Conservation (phyloP, 768 basidiomycete species). For the Leccinum uliginosum region DNA sequence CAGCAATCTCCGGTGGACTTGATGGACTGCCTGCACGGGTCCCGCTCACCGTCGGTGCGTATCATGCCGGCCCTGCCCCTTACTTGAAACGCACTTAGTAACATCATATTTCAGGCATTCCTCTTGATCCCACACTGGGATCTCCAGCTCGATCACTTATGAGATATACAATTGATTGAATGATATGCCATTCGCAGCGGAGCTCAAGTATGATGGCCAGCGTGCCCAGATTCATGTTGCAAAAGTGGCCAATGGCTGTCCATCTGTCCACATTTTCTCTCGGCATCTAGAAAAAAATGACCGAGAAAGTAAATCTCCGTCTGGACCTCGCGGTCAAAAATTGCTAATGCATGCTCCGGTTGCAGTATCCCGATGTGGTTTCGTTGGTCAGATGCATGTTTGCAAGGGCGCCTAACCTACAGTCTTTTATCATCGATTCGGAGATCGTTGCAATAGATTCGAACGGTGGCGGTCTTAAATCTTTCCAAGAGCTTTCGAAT, state of each 20-base stretch:
- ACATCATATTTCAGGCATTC: constrained; percentile 52
- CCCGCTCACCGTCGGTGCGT: constrained; percentile 64
- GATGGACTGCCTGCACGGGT: constrained; percentile 56
- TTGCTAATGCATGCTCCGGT: constrained; percentile 13
- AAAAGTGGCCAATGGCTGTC: constrained; percentile 22
- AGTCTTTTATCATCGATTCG: constrained; percentile 77
- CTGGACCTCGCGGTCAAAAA: background rate
- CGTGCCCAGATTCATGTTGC: constrained; percentile 74
- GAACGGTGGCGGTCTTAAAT: constrained; percentile 53
- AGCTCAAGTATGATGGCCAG: constrained; percentile 91
- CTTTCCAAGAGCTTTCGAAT: constrained; percentile 86
- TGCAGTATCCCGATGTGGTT: constrained; percentile 79
- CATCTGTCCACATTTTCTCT: constrained; percentile 67
- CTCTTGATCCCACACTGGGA: constrained; percentile 82
- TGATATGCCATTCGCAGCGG: constrained; percentile 68
- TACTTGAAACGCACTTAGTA: constrained; percentile 6
- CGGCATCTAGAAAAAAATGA: constrained; percentile 95
- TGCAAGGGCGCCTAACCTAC: constrained; percentile 34
- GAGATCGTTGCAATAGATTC: constrained; percentile 84
- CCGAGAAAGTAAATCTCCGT: constrained; percentile 56
- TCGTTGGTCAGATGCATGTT: constrained; percentile 53
- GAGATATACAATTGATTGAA: constrained; percentile 76
- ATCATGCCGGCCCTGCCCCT: background rate
- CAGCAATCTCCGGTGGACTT: constrained; percentile 57
- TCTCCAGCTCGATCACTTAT: constrained; percentile 78